Base-by-base conservation (phyloP, 805 yeast species). In the Lachancea meyersii region DNA sequence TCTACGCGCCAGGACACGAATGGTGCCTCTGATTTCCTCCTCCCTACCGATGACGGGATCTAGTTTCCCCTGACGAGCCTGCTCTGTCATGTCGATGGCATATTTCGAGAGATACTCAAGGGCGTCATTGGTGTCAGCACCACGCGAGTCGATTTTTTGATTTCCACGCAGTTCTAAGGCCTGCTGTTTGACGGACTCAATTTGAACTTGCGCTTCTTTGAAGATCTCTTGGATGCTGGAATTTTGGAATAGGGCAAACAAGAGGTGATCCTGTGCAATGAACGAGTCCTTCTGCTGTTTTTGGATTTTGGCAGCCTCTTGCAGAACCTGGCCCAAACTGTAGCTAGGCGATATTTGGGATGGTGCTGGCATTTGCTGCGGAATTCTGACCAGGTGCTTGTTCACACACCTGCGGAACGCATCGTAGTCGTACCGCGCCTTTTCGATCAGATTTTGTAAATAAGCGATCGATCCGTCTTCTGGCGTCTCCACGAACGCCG, bases 21-120 rank as follows among this genome's bases (percentile, higher is more conserved):
- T 91, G 24, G 96, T 86, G 52, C 97, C 76, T 68, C 97, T 78
- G 52, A 93, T 93, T 69, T 93, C 98, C 66, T 93, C 98, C 64
- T 93, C 98, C 70, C 98, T 84, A 44, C 98, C 98, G 60, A 93
- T 93, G 34, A 93, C 98, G 3, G 98, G 98, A 65, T 93, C 98
- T 46, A 93, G 79, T 62, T 86, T 87, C 60, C 98, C 98, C 60
- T 84, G 81, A 51, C 94, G 73, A 9, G 98, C 98, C 63, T 79
- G 80, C 55, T 86, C 94, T 1, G 98, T 93, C 72, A 93, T 76
- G 64, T 93, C 97, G 51, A 83, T 77, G 46, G 97, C 96, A 64
- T 93, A 93, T 62, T 93, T 93, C 47, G 76, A 69, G 54, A 93
- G 70, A 57, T 86, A 93, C 63, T 93, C 98, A 50, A 76, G 79